Evolutionary conservation across 169 alveolate genomes (phyloP), one percentile per base, ranked within the genome.

Genomic region (Toxoplasma gondii): DNA sequence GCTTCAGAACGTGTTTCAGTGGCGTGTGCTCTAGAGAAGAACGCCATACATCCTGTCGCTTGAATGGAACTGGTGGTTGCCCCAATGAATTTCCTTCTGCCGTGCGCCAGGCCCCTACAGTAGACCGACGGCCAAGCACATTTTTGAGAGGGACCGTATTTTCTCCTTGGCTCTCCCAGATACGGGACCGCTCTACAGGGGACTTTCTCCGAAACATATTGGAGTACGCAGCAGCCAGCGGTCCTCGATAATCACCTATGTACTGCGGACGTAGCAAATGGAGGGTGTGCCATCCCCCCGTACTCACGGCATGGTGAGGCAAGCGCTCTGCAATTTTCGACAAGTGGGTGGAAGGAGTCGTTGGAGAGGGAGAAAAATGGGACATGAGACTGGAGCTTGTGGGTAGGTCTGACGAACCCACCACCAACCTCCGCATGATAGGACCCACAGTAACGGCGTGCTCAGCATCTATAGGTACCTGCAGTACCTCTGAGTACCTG

Each of bases 311-410:
- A 7, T 64, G 78, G 12, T 64, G 78, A 24, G 78, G 78, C 34
- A 64, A 64, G 78, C 78, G 78, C 27, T 64, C 12, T 19, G 78
- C 78, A 64, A 64, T 24, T 19, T 31, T 64, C 34, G 78, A 64
- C 34, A 64, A 29, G n/a, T 7, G 78, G 78, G 34, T 64, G 78
- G 78, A 64, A 7, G 78, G 78, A 64, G n/a, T 64, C 78, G 78
- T 19, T 0, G 78, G 27, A 64, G 78, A 31, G 78, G 87, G 34
- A 31, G 87, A 78, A n/a, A 31, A 78, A 27, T 78, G 87, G 41
- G 87, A 78, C 87, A 78, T 78, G 2, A 78, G 45, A 78, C 24
- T 34, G 0, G 87, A 78, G 87, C 87, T 78, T 19, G 87, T 78
- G 87, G 45, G 53, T 19, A 78, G 45, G 44, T 78, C 49, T 24